phyloP scores from a whole-genome alignment of 2,329 filamentous ascomycete species.

The Aspergillus sp. region DNA sequence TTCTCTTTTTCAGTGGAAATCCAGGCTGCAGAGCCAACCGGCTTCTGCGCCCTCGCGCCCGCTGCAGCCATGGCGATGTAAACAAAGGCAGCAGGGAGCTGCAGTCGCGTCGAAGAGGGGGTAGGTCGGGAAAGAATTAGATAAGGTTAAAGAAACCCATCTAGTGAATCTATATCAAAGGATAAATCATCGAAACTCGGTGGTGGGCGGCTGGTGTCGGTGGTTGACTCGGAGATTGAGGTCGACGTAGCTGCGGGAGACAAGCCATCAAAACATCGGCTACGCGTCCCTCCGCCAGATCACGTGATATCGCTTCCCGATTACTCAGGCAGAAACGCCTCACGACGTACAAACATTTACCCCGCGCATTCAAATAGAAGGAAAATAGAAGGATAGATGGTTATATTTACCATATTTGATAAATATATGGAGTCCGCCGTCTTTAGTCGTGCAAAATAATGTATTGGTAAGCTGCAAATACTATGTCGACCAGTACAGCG shows the following conservation, averaged over 20 bases:
- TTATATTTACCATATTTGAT: not conserved
- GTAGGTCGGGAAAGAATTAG: slow-evolving; percentile 3
- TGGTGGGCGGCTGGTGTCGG: slow-evolving; percentile 8
- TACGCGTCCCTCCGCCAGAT: slow-evolving; percentile 15
- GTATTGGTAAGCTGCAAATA: too few relatives aligned
- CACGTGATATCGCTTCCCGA: slow-evolving; percentile 16
- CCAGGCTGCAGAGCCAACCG: slow-evolving; percentile 83
- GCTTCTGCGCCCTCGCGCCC: slow-evolving; percentile 41
- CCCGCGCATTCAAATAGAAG: not conserved
- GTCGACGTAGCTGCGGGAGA: slow-evolving; percentile 16
- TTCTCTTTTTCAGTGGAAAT: slow-evolving; percentile 79
- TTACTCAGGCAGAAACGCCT: not conserved
- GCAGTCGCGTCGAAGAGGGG: not conserved
- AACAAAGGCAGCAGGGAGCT: slow-evolving; percentile 31
- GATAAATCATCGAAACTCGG: slow-evolving; percentile 15
- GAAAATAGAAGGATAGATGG: not conserved
- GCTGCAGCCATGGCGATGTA: slow-evolving; percentile 40
- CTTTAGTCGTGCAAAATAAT: too few relatives aligned
- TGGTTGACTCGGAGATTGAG: slow-evolving; percentile 10
- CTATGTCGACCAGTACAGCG: too few relatives aligned
- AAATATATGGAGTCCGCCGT: too few relatives aligned
- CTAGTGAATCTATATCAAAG: not conserved
- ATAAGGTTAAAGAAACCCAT: slow-evolving; percentile 5
- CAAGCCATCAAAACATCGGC: slow-evolving; percentile 22
- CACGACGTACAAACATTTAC: not conserved